Evolutionary conservation across 2,329 filamentous ascomycete genomes (phyloP).

Genomic region (Biscogniauxia mediterranea): DNA sequence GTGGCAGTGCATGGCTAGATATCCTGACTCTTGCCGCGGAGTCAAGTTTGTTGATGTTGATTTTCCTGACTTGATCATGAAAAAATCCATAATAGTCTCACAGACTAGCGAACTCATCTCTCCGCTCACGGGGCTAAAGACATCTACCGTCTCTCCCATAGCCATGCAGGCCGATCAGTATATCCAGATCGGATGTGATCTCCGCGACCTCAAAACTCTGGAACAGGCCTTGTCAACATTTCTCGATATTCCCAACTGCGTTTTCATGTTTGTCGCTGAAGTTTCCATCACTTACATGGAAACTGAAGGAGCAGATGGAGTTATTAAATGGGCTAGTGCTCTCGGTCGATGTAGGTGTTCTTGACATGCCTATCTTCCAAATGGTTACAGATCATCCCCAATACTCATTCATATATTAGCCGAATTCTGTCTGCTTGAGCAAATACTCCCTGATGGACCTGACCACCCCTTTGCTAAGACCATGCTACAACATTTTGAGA

Average conservation of each 20-base stretch:
- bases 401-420: constrained; percentile 42
- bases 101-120: constrained; percentile 59
- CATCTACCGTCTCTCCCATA: constrained; percentile 38
- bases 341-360: constrained; percentile 60
- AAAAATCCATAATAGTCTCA: constrained; percentile 68
- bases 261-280: constrained; percentile 80
- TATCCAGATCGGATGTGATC: constrained; percentile 76
- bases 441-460: constrained; percentile 75
- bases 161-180: constrained; percentile 69
- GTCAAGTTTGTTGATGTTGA: constrained; percentile 81
- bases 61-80: constrained; percentile 74
- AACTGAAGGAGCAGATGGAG: constrained; percentile 64
- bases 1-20: constrained; percentile 74
- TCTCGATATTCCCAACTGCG: constrained; percentile 55
- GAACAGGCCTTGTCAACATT: constrained; percentile 57
- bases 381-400: constrained; percentile 6
- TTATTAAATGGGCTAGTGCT: constrained; percentile 75
- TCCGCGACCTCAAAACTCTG: constrained; percentile 65
- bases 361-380: constrained; percentile 1
- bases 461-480: constrained; percentile 81
- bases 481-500: constrained; percentile 82
- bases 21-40: constrained; percentile 55
- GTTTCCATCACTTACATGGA: constrained; percentile 93
- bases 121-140: constrained; percentile 45
- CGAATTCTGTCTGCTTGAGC: constrained; percentile 83